These are phyloP conservation scores for Suillus variegatus DNA, from an alignment of 768 basidiomycete species.

Conservation along the genomic window DNA sequence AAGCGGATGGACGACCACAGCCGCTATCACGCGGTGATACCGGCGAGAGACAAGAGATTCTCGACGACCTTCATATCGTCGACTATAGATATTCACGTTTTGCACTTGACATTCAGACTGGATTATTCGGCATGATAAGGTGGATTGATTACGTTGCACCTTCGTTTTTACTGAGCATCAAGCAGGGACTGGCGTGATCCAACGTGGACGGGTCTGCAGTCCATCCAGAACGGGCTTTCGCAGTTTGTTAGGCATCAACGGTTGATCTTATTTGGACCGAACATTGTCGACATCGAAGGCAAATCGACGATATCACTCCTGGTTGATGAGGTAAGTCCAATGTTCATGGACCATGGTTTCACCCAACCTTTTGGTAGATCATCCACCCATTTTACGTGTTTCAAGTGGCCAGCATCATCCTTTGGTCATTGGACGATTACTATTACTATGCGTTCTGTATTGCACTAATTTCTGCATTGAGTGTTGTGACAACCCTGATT, in stretches of 20 bases:
- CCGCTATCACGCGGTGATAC: conserved; percentile 31
- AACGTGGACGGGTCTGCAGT: conserved; percentile 60
- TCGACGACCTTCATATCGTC: conserved; percentile 63
- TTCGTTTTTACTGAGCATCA: conserved; percentile 9
- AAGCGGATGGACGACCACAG: conserved; percentile 28
- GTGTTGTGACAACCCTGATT: conserved; percentile 81
- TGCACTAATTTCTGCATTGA: conserved; percentile 83
- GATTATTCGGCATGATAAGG: conserved; percentile 82
- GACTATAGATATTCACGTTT: conserved; percentile 95
- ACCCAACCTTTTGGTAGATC: conserved; percentile 46
- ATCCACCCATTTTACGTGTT: conserved; percentile 99
- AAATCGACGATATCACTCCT: conserved; percentile 79
- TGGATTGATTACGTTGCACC: conserved; percentile 33
- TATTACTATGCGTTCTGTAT: conserved; percentile 98
- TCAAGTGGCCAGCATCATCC: conserved; percentile 90
- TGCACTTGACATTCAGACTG: conserved; percentile 80
- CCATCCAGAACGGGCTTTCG: conserved; percentile 67
- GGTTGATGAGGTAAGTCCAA: conserved; percentile 78
- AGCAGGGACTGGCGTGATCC: conserved; percentile 89
- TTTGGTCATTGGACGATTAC: conserved; percentile 96
- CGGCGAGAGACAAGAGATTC: conserved; percentile 34
- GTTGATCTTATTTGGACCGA: conserved; percentile 73
- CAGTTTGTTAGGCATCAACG: conserved; percentile 62
- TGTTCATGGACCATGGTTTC: not conserved
- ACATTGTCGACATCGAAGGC: conserved; percentile 87